Evolutionary conservation across 805 yeast genomes (phyloP), one percentile per base, ranked within the genome.

Genomic region (Lachancea quebecensis): DNA sequence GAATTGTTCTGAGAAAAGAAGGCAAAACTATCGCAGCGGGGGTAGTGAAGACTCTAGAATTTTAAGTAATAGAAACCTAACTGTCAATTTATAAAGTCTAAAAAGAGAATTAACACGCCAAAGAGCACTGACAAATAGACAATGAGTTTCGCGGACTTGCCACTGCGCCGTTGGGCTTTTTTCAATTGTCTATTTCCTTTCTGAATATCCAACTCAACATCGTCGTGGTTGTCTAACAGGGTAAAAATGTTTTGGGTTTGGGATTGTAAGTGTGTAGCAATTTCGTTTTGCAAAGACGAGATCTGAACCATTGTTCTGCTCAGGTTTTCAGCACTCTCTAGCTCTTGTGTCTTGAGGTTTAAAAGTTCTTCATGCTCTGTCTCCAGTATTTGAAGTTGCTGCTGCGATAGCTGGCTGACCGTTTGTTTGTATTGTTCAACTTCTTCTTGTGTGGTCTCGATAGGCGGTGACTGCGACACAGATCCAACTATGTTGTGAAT

Each of bases 1-100:
- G 98, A 69, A 87, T 93, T 66, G 89, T 98, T 16, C 76, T 93
- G 64, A 88, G 99, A 75, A 98, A 93, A 70, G 98, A 93, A 70
- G 99, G 98, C 58, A 82, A 80, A 57, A 91, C 99, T 39, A 88
- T 93, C 67, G 99, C 98, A 50, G 91, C 93, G 62, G 99, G 99
- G 67, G 85, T 44, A 6, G 27, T 48, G 6, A 41, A 38, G 27
- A 17, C 48, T 11, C 36, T 48, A 4, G 48, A 48, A 14, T 38
- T 41, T 16, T 48, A 41, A 34, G 10, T 34, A 30, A 12, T 25
- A 10, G 18, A 35, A 29, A 16, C n/a, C 18, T 14, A 11, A n/a
- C 30, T 6, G 30, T 50, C 50, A 67, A 45, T 71, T 62, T 46
- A 76, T 69, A 56, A 65, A 75, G 53, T 79, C 83, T n/a, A 77